These are phyloP conservation scores for Phaseolus lunatus DNA, from an alignment of 306 rosid species.

Conservation along the genomic window DNA sequence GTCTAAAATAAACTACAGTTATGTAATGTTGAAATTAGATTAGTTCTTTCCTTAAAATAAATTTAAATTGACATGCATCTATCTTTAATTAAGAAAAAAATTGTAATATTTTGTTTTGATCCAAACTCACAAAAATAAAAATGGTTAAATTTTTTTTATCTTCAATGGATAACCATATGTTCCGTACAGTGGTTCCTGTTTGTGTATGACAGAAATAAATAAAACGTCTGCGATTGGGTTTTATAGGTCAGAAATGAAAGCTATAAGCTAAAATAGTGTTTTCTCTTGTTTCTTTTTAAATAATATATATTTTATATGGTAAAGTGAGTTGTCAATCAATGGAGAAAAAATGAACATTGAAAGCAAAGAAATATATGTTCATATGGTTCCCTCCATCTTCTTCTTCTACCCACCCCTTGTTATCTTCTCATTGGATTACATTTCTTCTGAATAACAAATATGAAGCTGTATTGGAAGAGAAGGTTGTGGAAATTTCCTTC, in stretches of 20 bases:
- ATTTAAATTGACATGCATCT: too few relatives aligned
- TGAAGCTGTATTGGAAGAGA: not conserved
- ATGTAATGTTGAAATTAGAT: too few relatives aligned
- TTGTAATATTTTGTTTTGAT: too few relatives aligned
- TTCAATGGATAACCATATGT: slow-evolving; percentile 3
- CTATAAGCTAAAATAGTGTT: not conserved
- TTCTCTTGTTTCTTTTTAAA: not conserved
- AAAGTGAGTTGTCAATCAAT: not conserved
- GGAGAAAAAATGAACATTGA: slow-evolving; percentile 13
- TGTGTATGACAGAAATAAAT: slow-evolving; percentile 50
- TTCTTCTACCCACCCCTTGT: too few relatives aligned
- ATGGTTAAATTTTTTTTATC: too few relatives aligned
- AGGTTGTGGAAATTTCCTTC: not conserved
- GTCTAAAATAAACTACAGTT: too few relatives aligned
- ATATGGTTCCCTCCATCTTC: not conserved
- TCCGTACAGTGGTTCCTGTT: slow-evolving; percentile 49
- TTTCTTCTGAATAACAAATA: not conserved
- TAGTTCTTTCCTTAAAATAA: too few relatives aligned
- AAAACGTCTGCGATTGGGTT: slow-evolving; percentile 55
- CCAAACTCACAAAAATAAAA: too few relatives aligned
- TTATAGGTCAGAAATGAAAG: not conserved
- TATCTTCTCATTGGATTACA: not conserved
- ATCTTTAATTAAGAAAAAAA: too few relatives aligned
- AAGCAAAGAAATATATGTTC: slow-evolving; percentile 6
- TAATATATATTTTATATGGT: not conserved